Evolutionary conservation across 2,329 filamentous ascomycete species (phyloP), one percentile per base, ranked within the genome.

Genomic region (Colletotrichum paranaense): DNA sequence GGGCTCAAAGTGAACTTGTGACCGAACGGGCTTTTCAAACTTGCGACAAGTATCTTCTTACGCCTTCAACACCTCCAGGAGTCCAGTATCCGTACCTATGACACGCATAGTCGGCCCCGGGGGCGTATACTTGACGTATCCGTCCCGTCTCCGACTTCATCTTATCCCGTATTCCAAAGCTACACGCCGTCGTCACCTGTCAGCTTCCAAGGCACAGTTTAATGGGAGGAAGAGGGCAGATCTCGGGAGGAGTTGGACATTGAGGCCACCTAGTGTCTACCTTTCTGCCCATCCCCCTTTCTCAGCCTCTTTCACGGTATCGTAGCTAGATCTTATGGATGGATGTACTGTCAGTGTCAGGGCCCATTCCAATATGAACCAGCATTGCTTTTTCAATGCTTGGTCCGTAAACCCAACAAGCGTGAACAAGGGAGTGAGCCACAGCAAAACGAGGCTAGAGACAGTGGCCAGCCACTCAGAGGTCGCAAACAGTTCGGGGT

Each of bases 311-410:
- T 8, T 4, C 26, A 46, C 32, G 22, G 26, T 14, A 6, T 52
- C 19, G 16, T 42, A 42, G 38, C 38, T 8, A 19, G 38, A 42
- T 42, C 38, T 19, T 19, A 1, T 6, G 38, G 14, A 42, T 42
- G 16, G 38, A 42, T 42, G 38, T 42, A 42, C 35, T 42, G 35
- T 42, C 35, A 42, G 14, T 42, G 69, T 64, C 69, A 60, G 59
- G 63, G 5, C 68, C 65, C 70, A 73, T 73, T 73, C 59, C 53
- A 68, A 69, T 73, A 69, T 73, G 19, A 28, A 30, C 42, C 42
- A 8, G 16, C 8, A 30, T 49, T 62, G 35, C 22, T 55, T 60
- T 64, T 52, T 55, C 30, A 24, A 69, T 60, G 52, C 66, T 72
- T 68, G 57, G 62, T 59, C n/a, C 1, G 4, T n/a, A 62, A 16